These are phyloP conservation scores for Malassezia psittaci DNA, from an alignment of 1,284 basidiomycete species.

Conservation along the genomic window DNA sequence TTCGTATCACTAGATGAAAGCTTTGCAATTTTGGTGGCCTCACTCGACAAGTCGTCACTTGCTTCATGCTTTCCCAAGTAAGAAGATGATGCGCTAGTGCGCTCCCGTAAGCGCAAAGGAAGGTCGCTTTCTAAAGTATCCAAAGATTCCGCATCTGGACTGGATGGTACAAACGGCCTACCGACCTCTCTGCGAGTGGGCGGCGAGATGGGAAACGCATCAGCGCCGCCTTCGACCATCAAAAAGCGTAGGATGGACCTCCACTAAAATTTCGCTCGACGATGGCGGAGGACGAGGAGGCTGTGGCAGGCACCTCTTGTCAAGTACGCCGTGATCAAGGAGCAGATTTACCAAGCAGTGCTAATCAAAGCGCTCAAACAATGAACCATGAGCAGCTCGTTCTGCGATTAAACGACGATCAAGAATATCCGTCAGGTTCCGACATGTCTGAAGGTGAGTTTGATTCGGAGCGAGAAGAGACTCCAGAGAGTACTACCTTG, in stretches of 20 bases:
- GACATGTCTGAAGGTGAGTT: neutral
- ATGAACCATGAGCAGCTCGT: neutral
- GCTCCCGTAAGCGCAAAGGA: conserved; percentile 1
- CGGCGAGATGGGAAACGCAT: conserved; percentile 8
- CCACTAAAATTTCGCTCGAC: neutral
- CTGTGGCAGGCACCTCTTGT: neutral
- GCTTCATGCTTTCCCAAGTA: neutral
- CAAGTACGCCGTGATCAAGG: too few species aligned
- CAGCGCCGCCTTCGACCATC: neutral
- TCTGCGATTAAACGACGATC: neutral
- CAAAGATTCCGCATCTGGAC: neutral
- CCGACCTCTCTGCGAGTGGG: neutral
- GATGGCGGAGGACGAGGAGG: neutral
- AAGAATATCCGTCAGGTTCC: neutral
- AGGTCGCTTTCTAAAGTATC: conserved; percentile 8
- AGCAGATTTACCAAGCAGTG: too few species aligned
- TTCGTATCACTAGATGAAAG: neutral
- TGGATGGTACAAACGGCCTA: neutral
- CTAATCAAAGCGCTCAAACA: neutral
- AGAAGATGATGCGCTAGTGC: neutral
- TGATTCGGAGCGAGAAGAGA: neutral
- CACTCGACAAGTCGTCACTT: neutral
- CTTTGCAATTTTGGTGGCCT: neutral
- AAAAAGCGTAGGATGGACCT: neutral
- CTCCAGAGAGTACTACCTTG: neutral